Conservation (phyloP, 495 filamentous ascomycete species). For the Xylaria acuta region DNA sequence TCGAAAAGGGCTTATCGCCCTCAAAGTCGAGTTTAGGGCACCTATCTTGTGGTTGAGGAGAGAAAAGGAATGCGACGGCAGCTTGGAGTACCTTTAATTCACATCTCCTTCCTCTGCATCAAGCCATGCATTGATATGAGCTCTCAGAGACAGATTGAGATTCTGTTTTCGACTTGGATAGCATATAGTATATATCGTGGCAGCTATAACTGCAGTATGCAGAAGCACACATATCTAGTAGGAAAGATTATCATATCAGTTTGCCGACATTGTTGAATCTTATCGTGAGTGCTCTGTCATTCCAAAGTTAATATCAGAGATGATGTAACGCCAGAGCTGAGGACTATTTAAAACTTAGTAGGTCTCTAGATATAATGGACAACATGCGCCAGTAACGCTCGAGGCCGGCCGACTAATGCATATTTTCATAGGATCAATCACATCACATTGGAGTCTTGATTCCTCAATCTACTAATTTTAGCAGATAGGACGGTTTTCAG, state of each 20-base stretch:
- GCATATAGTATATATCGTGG: not conserved
- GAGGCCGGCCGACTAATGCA: no score
- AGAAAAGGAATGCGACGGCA: not conserved
- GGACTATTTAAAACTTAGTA: no score
- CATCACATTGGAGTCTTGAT: no score
- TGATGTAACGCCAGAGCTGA: no score
- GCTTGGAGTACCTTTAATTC: not conserved
- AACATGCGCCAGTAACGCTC: no score
- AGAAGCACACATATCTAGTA: not conserved
- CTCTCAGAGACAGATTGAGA: not conserved
- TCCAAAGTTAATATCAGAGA: no score
- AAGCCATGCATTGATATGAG: not conserved
- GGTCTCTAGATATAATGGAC: no score
- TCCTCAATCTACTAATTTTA: no score
- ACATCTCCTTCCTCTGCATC: not conserved
- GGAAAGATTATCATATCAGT: not conserved
- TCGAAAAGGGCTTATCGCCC: not conserved
- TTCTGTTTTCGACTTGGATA: not conserved
- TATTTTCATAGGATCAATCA: no score
- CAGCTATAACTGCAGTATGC: not conserved
- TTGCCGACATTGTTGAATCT: not conserved
- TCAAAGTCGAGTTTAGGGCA: not conserved
- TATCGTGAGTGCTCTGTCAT: no score
- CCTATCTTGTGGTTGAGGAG: not conserved
- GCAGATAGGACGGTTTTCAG: no score